Evolutionary conservation across 768 basidiomycete genomes (phyloP), one percentile per base, ranked within the genome.

Genomic region (Suillus occidentalis): DNA sequence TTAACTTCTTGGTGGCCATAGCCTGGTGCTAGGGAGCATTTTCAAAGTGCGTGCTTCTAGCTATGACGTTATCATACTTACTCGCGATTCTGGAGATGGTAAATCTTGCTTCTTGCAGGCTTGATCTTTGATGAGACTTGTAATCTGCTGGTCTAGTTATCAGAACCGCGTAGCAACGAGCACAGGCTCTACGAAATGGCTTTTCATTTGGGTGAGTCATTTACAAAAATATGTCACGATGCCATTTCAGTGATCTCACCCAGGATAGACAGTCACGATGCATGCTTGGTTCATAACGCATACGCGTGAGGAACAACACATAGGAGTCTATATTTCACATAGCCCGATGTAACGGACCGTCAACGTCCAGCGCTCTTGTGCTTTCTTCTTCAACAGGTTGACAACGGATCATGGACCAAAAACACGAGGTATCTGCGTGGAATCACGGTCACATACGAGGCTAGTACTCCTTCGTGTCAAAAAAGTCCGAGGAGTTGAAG

Each of bases 401-500:
- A 25, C 18, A 18, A 22, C 25, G 57, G 36, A 58, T 57, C 14
- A 39, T 58, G 39, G 39, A 59, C 57, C 39, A 6, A 22, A 58
- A 28, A 28, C 57, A 59, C 18, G 57, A 59, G 57, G 39, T 42
- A 18, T 42, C 18, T 12, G 25, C 39, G 16, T 40, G 25, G 14
- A 57, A 57, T 39, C 56, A 57, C n/a, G 1, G 36, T 22, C 57
- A 39, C 57, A n/a, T 42, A 40, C 4, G 28, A 28, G 3, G 28
- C 28, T 18, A 53, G 52, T 28, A 18, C 57, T 25, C 25, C 57
- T 59, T 42, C 18, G 18, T 40, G 39, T 10, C 25, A 58, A 59
- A 12, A 59, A 59, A 59, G 39, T 59, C 57, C 57, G 57, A 59
- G 57, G 57, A 40, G 18, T 52, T 18, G 52, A 31, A 8, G 50